Evolutionary conservation across 257 asterid species (phyloP).

Genomic region (Solanum chiquidenum): DNA sequence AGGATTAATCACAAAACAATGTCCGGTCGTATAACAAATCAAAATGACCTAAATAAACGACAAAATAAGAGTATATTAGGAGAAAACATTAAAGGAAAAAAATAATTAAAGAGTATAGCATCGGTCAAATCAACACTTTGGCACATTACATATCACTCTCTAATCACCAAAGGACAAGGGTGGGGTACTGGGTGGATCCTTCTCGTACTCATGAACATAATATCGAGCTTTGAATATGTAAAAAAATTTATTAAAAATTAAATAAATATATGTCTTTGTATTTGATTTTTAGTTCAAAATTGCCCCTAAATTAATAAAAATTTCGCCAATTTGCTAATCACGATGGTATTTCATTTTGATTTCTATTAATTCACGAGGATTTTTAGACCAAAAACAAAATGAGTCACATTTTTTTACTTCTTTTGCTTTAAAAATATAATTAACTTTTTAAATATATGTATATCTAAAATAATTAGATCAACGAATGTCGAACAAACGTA

Average conservation of each 20-base stretch:
- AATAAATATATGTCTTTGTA: background rate
- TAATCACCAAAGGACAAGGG: background rate
- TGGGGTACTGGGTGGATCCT: background rate
- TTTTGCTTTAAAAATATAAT: background rate
- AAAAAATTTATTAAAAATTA: too few species aligned
- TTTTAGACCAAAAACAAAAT: background rate
- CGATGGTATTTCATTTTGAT: background rate
- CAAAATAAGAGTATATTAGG: background rate
- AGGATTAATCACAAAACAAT: background rate
- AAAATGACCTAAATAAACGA: background rate
- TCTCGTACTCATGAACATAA: background rate
- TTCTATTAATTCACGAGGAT: background rate
- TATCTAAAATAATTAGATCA: background rate
- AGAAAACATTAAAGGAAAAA: background rate
- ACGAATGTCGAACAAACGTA: background rate
- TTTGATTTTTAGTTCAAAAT: background rate
- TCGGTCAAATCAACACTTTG: background rate
- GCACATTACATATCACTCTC: background rate
- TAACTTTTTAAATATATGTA: too few species aligned
- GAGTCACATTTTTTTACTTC: background rate
- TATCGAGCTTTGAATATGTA: background rate
- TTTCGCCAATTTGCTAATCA: too few species aligned
- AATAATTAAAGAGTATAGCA: background rate
- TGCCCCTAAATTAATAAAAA: background rate
- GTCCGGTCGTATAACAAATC: background rate